Evolutionary conservation across 768 basidiomycete species (phyloP).

Genomic region (Amanita pseudoporphyria): DNA sequence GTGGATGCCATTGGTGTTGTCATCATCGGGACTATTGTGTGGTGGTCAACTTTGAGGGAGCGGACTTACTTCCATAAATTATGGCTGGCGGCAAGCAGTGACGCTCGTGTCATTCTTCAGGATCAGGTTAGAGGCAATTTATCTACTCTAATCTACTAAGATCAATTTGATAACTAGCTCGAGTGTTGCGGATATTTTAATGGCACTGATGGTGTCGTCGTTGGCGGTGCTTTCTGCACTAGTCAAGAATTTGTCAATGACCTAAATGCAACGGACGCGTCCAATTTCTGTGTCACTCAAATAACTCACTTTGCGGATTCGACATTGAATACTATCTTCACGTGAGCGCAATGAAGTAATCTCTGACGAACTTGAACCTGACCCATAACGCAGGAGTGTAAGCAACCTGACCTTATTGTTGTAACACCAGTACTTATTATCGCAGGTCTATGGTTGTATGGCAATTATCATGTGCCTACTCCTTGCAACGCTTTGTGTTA

Average conservation of each 20-base stretch:
- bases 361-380: background rate
- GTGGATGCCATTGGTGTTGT: constrained; percentile 51
- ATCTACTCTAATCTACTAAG: background rate
- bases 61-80: constrained; percentile 53
- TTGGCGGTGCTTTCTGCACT: constrained; percentile 56
- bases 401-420: constrained; percentile 9
- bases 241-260: constrained; percentile 29
- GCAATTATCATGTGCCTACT: constrained; percentile 67
- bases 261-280: constrained; percentile 28
- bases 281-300: constrained; percentile 64
- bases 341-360: constrained; percentile 38
- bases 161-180: constrained; percentile 35
- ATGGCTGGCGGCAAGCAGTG: constrained; percentile 39
- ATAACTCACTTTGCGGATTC: constrained; percentile 59
- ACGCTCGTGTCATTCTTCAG: constrained; percentile 51
- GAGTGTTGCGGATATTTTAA: constrained; percentile 83
- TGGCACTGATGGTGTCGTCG: constrained; percentile 44
- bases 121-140: constrained; percentile 44
- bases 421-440: constrained; percentile 5
- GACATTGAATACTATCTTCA: constrained; percentile 76
- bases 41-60: constrained; percentile 75
- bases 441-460: constrained; percentile 74
- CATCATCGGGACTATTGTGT: constrained; percentile 62
- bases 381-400: constrained; percentile 30
- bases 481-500: constrained; percentile 76